Base-by-base conservation (phyloP, 108 stramenopile species). In the Parmales sp. region DNA sequence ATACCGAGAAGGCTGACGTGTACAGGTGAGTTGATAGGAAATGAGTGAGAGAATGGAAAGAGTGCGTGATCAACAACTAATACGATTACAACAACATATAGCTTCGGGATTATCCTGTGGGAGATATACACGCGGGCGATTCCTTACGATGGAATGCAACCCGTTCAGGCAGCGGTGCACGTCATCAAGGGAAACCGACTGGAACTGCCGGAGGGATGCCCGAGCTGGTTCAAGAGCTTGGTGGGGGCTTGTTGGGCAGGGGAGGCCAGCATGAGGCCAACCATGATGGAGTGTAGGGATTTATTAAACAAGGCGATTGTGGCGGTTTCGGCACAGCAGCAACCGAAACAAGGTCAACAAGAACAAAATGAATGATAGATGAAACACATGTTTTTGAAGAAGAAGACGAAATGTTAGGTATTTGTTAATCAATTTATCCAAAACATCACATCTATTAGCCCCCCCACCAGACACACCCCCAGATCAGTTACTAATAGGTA, bases 1-100 rank as follows among this genome's bases (percentile, higher is more conserved):
- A 80, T 67, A 78, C 79, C 19, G 82, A 83, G 48, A 78, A 76
- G 69, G 82, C 82, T 0, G 82, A 83, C 45, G 77, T 80, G 26
- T 83, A 75, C 64, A n/a, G n/a, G n/a, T n/a, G n/a, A n/a, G n/a
- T n/a, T n/a, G n/a, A n/a, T n/a, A n/a, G n/a, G n/a, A n/a, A n/a
- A n/a, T n/a, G n/a, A n/a, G n/a, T n/a, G n/a, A n/a, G n/a, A n/a
- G n/a, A n/a, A n/a, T n/a, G n/a, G n/a, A n/a, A n/a, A n/a, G n/a
- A n/a, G n/a, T n/a, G n/a, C n/a, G n/a, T n/a, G n/a, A n/a, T n/a
- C n/a, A n/a, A n/a, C n/a, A n/a, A n/a, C n/a, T n/a, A n/a, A n/a
- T n/a, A n/a, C n/a, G n/a, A n/a, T n/a, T n/a, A n/a, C n/a, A n/a
- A n/a, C n/a, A n/a, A n/a, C n/a, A n/a, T n/a, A n/a, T n/a, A 72